Conservation (phyloP, 2,329 filamentous ascomycete species). For the Aspergillus quadrilineatus region DNA sequence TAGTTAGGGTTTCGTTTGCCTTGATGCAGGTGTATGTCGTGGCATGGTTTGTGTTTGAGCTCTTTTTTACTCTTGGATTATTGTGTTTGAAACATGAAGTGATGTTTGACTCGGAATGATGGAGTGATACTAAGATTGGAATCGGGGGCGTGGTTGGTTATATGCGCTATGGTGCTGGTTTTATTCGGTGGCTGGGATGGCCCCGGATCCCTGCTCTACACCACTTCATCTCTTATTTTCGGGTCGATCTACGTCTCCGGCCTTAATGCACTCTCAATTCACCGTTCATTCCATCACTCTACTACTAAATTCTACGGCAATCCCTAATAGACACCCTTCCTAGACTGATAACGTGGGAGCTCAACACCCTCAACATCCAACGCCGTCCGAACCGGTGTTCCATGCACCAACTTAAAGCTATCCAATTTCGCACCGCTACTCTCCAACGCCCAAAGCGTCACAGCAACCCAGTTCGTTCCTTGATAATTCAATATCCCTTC, state of each 20-base stretch:
- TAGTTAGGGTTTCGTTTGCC: not conserved
- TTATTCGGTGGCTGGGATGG: constrained; percentile 19
- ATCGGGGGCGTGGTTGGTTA: not conserved
- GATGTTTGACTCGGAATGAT: not conserved
- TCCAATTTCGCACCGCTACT: constrained; percentile 57
- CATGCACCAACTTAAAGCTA: constrained; percentile 52
- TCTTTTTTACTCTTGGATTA: not conserved
- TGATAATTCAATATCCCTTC: constrained; percentile 71
- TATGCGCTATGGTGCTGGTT: not conserved
- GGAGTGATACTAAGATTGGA: not conserved
- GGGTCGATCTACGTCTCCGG: not conserved
- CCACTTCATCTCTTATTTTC: too few relatives aligned
- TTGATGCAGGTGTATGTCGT: not conserved
- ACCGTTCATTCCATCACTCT: too few relatives aligned
- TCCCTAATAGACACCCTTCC: constrained; percentile 53
- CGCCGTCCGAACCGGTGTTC: constrained; percentile 53
- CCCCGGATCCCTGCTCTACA: not conserved
- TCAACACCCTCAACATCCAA: constrained; percentile 49
- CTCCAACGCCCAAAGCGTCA: constrained; percentile 68
- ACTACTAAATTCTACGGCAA: not conserved
- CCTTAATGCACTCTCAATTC: not conserved
- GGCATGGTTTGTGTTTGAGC: not conserved
- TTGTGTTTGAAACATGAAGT: not conserved
- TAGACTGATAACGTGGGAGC: constrained; percentile 47
- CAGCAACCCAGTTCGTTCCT: constrained; percentile 66